These are phyloP conservation scores for Quercus variabilis DNA, from an alignment of 306 rosid species.

Conservation along the genomic window DNA sequence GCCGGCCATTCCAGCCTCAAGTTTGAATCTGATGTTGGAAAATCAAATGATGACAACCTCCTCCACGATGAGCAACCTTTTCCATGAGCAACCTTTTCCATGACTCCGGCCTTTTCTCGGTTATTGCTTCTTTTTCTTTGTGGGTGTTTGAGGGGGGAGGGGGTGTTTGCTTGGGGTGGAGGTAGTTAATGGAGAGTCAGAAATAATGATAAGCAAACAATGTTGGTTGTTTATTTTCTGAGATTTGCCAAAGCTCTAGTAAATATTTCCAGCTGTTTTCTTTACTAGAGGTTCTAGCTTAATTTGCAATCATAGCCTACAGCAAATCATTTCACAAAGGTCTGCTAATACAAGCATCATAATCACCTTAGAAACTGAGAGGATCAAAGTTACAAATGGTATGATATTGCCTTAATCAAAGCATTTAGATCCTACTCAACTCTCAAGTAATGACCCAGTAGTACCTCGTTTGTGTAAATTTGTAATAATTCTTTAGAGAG, in stretches of 20 bases:
- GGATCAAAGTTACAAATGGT: no score
- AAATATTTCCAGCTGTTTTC: neutral
- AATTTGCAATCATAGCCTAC: neutral
- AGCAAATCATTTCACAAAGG: no score
- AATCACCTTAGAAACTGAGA: no score
- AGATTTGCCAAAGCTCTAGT: neutral
- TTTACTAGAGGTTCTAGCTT: neutral
- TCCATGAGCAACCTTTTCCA: neutral
- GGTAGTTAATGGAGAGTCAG: neutral
- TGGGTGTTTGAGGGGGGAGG: neutral
- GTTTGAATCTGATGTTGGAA: slow-evolving; percentile 34
- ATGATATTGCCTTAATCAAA: no score
- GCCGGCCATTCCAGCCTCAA: slow-evolving; percentile 42
- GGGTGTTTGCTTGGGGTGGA: neutral
- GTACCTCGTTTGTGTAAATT: no score
- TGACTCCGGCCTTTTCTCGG: neutral
- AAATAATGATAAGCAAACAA: neutral
- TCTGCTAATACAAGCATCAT: no score
- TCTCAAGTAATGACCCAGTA: no score
- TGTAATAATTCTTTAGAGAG: no score
- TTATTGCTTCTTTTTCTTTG: neutral
- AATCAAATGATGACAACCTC: neutral
- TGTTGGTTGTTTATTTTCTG: neutral
- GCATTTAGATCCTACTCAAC: no score
- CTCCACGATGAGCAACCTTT: neutral